Evolutionary conservation across 202 grass and related monocot genomes (phyloP).

Genomic region (Bolboschoenoplectus hybrid): DNA sequence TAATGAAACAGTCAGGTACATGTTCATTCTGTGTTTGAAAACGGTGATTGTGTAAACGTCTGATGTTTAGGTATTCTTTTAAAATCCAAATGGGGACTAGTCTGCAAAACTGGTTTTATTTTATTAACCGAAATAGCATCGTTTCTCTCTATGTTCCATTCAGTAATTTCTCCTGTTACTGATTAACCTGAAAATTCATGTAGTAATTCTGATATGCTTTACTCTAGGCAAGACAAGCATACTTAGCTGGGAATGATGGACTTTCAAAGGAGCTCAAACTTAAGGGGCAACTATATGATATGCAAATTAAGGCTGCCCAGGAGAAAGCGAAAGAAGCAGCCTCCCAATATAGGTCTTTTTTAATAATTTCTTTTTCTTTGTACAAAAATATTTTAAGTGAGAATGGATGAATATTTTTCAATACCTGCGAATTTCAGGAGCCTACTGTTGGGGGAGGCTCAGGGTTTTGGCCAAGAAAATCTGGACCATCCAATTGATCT

Average conservation of each 20-base stretch:
- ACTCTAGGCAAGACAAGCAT: slow-evolving; percentile 68
- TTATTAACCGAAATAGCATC: background rate
- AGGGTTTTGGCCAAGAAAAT: slow-evolving; percentile 64
- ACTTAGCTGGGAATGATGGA: slow-evolving; percentile 61
- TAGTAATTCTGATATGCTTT: slow-evolving; percentile 29
- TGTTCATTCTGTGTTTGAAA: background rate
- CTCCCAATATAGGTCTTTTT: slow-evolving; percentile 44
- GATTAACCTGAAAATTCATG: slow-evolving; percentile 2
- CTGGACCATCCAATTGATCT: slow-evolving; percentile 71
- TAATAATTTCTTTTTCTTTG: background rate
- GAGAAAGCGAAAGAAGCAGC: slow-evolving; percentile 81
- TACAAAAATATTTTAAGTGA: background rate
- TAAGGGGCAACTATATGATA: slow-evolving; percentile 71
- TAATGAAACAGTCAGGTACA: background rate
- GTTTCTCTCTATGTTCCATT: background rate
- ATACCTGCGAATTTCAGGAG: slow-evolving; percentile 41
- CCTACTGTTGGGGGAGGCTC: slow-evolving; percentile 54
- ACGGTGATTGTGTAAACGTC: background rate
- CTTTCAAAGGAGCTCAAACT: slow-evolving; percentile 73
- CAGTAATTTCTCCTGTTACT: background rate
- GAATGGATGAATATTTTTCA: slow-evolving; percentile 32
- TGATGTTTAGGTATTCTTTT: background rate
- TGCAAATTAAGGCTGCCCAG: slow-evolving; percentile 80
- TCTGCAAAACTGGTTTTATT: background rate
- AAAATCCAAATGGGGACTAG: background rate